phyloP scores from a whole-genome alignment of 768 basidiomycete genomes.

The Suillus plorans region DNA sequence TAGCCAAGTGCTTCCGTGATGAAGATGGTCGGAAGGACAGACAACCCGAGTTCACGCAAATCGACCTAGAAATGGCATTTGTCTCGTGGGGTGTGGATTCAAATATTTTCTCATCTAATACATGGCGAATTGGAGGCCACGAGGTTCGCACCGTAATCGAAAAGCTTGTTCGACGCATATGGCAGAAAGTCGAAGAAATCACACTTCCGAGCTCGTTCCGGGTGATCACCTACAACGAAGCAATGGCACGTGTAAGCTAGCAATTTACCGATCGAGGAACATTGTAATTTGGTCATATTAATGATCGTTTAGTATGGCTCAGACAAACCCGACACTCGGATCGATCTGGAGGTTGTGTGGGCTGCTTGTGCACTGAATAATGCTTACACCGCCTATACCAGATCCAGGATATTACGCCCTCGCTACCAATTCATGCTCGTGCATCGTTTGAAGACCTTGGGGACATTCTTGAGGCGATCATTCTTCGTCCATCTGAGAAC shows the following conservation, averaged over 20 bases:
- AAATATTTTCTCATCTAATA: constrained; percentile 24
- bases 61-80: constrained; percentile 96
- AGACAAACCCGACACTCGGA: constrained; percentile 93
- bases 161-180: constrained; percentile 68
- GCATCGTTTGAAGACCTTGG: constrained; percentile 23
- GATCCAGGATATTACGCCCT: constrained; percentile 35
- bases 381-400: constrained; percentile 18
- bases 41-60: constrained; percentile 96
- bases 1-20: constrained; percentile 94
- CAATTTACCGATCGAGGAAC: constrained; percentile 11
- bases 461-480: constrained; percentile 31
- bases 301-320: constrained; percentile 72
- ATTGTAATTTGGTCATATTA: constrained; percentile 19
- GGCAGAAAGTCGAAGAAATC: constrained; percentile 67
- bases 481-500: constrained; percentile 31
- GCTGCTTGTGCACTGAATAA: constrained; percentile 4
- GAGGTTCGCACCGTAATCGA: constrained; percentile 84
- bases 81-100: constrained; percentile 68
- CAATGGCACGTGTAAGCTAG: constrained; percentile 78
- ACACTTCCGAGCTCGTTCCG: constrained; percentile 62
- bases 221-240: constrained; percentile 87
- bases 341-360: constrained; percentile 75
- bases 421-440: constrained; percentile 28
- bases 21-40: constrained; percentile 94
- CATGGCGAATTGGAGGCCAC: constrained; percentile 84